A percentile compares a stretch with the other conserved stretches of the same genome.
Evolutionary conservation across 208 protist species (phyloP).

Genomic region (Leishmania martiniquensis): DNA sequence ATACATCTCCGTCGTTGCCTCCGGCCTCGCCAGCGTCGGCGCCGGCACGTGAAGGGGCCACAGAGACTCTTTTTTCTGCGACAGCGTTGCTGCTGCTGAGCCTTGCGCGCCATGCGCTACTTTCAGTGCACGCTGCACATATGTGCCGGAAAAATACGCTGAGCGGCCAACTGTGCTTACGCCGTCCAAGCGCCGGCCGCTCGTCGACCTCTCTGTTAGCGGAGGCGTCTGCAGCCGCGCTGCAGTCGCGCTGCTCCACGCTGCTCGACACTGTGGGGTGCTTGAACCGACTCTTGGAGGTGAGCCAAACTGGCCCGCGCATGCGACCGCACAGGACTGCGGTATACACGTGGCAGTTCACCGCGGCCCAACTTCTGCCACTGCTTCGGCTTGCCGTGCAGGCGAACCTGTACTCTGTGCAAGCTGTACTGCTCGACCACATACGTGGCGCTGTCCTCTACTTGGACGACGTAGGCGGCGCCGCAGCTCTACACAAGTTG

Average conservation of each 20-base stretch:
- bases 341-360: constrained; percentile 35
- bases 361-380: constrained; percentile 25
- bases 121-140: constrained; percentile 19
- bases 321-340: constrained; percentile 25
- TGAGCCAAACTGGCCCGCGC: constrained; percentile 21
- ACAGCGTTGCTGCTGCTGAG: constrained; percentile 37
- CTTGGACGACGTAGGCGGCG: constrained; percentile 24
- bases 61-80: constrained; percentile 32
- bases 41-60: constrained; percentile 15
- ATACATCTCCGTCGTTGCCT: constrained; percentile 2
- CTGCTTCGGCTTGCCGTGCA: constrained; percentile 39
- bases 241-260: constrained; percentile 10
- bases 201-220: not conserved
- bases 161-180: not conserved
- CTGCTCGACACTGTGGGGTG: constrained; percentile 37
- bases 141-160: not conserved
- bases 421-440: constrained; percentile 47
- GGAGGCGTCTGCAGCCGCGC: not conserved
- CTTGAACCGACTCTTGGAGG: constrained; percentile 42
- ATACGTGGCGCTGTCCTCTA: constrained; percentile 34
- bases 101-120: constrained; percentile 30
- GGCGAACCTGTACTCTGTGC: constrained; percentile 26
- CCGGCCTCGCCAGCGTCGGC: constrained; percentile 9
- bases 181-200: not conserved
- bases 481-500: not conserved